Conservation (phyloP, 106 monocot species). For the Allium cepa region DNA sequence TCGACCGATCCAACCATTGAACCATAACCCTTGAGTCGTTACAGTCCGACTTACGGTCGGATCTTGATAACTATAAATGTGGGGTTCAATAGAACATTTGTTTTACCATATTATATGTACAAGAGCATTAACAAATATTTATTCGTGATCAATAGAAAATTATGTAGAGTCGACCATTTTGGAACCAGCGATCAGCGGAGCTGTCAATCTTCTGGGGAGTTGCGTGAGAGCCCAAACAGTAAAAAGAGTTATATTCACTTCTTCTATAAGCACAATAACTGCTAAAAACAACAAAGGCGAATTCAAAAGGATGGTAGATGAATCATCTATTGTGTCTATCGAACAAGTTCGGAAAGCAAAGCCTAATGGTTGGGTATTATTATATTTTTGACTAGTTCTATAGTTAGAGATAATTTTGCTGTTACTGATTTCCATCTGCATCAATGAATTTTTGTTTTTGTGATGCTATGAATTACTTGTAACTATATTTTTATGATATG, state of each 20-base stretch:
- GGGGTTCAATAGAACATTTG: too few relatives aligned
- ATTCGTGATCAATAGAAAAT: slow-evolving; percentile 16
- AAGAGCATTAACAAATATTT: background rate
- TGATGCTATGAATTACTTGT: background rate
- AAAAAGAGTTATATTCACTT: slow-evolving; percentile 52
- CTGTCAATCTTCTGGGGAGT: slow-evolving; percentile 40
- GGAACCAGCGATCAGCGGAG: slow-evolving; percentile 38
- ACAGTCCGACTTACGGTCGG: too few relatives aligned
- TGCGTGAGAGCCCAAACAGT: slow-evolving; percentile 28
- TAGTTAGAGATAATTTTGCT: background rate
- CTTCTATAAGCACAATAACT: slow-evolving; percentile 67
- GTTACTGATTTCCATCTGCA: background rate
- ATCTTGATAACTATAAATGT: too few relatives aligned
- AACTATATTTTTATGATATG: background rate
- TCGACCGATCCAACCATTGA: too few relatives aligned
- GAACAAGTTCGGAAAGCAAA: slow-evolving; percentile 33
- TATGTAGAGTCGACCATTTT: slow-evolving; percentile 28
- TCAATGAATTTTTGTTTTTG: background rate
- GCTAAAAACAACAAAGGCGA: slow-evolving; percentile 23
- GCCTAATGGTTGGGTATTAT: slow-evolving; percentile 39
- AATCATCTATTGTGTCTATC: slow-evolving; percentile 21
- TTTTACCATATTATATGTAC: background rate
- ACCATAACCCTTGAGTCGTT: too few relatives aligned
- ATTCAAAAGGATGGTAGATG: slow-evolving; percentile 36
- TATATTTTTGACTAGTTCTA: background rate